Evolutionary conservation across 192 early-diverging fungal genomes (phyloP).

Genomic region (Backusella psychrophila): DNA sequence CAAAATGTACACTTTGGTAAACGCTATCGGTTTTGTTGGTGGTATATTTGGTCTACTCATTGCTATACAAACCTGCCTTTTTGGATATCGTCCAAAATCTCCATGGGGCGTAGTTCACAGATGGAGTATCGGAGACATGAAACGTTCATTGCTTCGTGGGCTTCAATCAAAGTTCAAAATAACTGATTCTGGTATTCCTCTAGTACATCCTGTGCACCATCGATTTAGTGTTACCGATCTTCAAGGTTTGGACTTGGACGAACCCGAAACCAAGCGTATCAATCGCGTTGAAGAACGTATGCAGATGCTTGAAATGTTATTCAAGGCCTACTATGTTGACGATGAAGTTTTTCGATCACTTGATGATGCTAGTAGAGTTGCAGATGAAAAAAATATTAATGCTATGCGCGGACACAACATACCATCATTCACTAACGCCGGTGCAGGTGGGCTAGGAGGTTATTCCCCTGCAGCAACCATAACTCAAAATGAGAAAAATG

Average conservation of each 20-base stretch:
- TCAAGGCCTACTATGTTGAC: conserved; percentile 40
- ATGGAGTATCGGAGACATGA: conserved; percentile 34
- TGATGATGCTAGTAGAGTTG: conserved; percentile 28
- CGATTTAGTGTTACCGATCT: conserved; percentile 31
- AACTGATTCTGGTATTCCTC: conserved; percentile 34
- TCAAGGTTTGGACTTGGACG: background rate
- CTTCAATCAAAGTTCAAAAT: conserved; percentile 35
- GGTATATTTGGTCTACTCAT: conserved; percentile 32
- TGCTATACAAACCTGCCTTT: conserved; percentile 30
- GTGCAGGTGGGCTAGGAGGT: background rate
- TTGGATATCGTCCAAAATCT: conserved; percentile 31
- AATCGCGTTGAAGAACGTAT: conserved; percentile 35
- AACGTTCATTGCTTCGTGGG: conserved; percentile 29
- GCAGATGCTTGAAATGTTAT: conserved; percentile 32
- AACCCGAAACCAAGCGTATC: conserved; percentile 32
- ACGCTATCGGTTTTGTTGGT: conserved; percentile 35
- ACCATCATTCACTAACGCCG: background rate
- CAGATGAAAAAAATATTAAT: background rate
- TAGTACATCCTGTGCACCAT: conserved; percentile 34
- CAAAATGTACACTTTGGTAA: conserved; percentile 34
- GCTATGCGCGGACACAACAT: background rate
- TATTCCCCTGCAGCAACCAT: background rate
- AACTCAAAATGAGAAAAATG: conserved; percentile 4
- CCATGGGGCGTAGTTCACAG: conserved; percentile 37
- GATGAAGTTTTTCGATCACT: conserved; percentile 36